Conservation (phyloP, 169 alveolate species). For the Cryptosporidium xiaoi region DNA sequence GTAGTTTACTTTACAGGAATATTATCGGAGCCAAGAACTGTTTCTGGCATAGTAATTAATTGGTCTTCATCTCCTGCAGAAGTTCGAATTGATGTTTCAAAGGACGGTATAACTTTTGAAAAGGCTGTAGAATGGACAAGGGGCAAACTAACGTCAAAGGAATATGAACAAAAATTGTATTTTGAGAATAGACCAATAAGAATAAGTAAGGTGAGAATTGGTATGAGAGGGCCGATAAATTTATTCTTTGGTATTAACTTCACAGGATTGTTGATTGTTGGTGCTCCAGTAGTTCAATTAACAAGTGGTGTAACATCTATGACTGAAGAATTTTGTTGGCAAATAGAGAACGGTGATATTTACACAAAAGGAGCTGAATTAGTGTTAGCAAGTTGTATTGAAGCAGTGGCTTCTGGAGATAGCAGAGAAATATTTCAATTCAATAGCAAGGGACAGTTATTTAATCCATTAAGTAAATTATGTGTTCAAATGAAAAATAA, state of each 20-base stretch:
- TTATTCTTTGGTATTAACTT: conserved; percentile 66
- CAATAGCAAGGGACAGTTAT: conserved; percentile 66
- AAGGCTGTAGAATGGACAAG: conserved; percentile 70
- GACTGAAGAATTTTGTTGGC: conserved; percentile 73
- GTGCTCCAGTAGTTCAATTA: conserved; percentile 70
- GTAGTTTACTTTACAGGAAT: conserved; percentile 59
- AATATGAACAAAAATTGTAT: conserved; percentile 60
- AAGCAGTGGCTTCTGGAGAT: conserved; percentile 75
- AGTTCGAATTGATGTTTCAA: conserved; percentile 69
- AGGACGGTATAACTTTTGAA: conserved; percentile 56
- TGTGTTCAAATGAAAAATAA: conserved; percentile 57
- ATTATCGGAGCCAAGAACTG: conserved; percentile 66
- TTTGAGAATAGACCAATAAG: conserved; percentile 59
- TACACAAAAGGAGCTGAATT: conserved; percentile 67
- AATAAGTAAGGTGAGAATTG: conserved; percentile 44
- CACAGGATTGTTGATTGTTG: conserved; percentile 59
- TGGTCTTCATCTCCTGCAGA: conserved; percentile 75
- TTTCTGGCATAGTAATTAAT: conserved; percentile 71
- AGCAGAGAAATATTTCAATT: conserved; percentile 73
- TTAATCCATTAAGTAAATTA: conserved; percentile 68
- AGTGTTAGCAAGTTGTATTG: conserved; percentile 67
- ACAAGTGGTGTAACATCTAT: conserved; percentile 74
- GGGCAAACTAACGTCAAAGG: conserved; percentile 53
- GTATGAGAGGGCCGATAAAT: conserved; percentile 42
- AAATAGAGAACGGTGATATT: conserved; percentile 62